Conservation (phyloP, 2,329 filamentous ascomycete genomes). For the Apiospora saccharicola region DNA sequence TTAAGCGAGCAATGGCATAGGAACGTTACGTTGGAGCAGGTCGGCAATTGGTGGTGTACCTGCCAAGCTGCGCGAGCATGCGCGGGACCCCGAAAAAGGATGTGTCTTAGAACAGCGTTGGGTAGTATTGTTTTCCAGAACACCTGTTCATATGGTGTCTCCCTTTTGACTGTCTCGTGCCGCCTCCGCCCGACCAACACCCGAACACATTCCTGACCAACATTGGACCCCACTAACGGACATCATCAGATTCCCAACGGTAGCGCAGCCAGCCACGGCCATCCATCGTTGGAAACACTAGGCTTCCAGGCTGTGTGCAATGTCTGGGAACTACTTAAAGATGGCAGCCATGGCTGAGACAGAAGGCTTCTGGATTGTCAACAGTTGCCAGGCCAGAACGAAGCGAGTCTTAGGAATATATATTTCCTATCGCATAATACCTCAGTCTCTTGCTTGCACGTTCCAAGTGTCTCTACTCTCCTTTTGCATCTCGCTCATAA, state of each 20-base stretch:
- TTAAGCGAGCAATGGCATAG: not conserved
- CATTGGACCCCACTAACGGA: not conserved
- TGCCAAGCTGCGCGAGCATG: not conserved
- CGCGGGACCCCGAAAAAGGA: not conserved
- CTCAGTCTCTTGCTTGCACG: not conserved
- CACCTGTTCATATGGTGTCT: not conserved
- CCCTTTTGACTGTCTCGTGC: constrained; percentile 7
- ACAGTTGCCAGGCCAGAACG: not conserved
- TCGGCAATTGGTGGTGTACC: constrained; percentile 9
- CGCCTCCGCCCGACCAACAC: not conserved
- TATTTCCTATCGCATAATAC: not conserved
- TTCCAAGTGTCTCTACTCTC: not conserved
- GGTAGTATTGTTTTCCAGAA: constrained; percentile 14
- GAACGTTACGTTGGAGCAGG: constrained; percentile 9
- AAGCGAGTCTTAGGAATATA: not conserved
- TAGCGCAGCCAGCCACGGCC: not conserved
- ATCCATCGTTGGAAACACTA: not conserved
- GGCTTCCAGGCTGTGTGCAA: not conserved
- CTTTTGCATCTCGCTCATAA: not conserved
- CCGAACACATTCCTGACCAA: constrained; percentile 11
- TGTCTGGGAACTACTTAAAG: not conserved
- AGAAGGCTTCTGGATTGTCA: not conserved
- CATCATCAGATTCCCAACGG: not conserved
- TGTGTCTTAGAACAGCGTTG: not conserved
- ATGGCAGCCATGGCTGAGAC: not conserved